Conservation (phyloP, 192 early-diverging fungal species). For the Diversispora epigaea region DNA sequence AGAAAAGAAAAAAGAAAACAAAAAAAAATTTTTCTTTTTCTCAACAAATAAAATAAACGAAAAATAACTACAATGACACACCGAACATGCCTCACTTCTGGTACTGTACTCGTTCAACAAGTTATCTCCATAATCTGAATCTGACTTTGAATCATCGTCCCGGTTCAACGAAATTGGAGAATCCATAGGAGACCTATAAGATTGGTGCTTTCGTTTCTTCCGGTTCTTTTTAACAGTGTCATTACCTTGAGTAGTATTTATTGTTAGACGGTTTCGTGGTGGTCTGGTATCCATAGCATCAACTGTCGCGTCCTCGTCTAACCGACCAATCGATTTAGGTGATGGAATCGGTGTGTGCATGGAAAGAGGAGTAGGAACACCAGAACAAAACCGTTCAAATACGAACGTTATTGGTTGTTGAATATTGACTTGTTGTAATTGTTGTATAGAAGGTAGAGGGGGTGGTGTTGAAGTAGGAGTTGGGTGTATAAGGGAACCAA, state of each 20-base stretch:
- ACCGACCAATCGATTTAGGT: background rate
- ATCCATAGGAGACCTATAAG: conserved; percentile 29
- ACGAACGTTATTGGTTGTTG: conserved; percentile 30
- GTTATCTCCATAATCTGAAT: conserved; percentile 20
- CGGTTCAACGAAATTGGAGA: conserved; percentile 21
- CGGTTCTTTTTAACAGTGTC: conserved; percentile 3
- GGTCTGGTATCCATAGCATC: conserved; percentile 3
- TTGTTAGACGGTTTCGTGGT: conserved; percentile 8
- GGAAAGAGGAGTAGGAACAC: conserved; percentile 7
- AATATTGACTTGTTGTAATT: conserved; percentile 10
- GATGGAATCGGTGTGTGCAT: conserved; percentile 17
- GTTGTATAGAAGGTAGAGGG: conserved; percentile 1
- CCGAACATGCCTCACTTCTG: conserved; percentile 28
- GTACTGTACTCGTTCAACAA: conserved; percentile 8
- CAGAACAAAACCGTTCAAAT: conserved; percentile 32
- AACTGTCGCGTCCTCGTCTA: conserved; percentile 11
- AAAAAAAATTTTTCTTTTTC: background rate
- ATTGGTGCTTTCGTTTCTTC: background rate
- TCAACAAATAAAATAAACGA: background rate
- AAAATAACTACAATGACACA: background rate
- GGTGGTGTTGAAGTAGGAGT: conserved; percentile 19
- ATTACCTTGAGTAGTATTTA: conserved; percentile 14
- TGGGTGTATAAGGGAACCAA: conserved; percentile 18
- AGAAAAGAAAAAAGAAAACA: background rate
- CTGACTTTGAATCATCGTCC: conserved; percentile 25